Conservation (phyloP, 257 asterid genomes). For the Ballota nigra region DNA sequence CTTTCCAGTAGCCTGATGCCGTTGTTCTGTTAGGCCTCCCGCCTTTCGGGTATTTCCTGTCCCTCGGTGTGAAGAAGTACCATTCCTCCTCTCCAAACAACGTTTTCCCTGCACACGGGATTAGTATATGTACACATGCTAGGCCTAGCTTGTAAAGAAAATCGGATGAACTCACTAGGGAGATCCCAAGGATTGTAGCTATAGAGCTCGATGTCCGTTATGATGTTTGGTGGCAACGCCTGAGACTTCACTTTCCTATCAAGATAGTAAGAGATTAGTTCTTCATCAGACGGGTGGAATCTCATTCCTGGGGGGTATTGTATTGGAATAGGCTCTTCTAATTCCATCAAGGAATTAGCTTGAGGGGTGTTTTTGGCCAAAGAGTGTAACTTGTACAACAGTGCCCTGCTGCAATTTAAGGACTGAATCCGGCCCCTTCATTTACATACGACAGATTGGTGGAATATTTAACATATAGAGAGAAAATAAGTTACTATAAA, state of each 20-base stretch:
- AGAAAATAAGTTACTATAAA: not conserved
- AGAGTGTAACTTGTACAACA: conserved; percentile 16
- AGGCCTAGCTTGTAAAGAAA: not conserved
- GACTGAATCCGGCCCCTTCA: not conserved
- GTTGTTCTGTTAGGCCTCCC: conserved; percentile 61
- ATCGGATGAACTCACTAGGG: conserved; percentile 39
- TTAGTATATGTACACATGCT: too few species aligned
- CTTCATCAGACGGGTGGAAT: conserved; percentile 69
- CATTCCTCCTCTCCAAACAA: conserved; percentile 56
- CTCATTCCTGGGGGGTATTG: conserved; percentile 64
- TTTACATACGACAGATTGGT: conserved; percentile 13
- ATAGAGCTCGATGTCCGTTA: conserved; percentile 57
- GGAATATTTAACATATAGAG: conserved; percentile 4
- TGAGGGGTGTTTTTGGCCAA: not conserved
- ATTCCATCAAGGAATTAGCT: conserved; percentile 37
- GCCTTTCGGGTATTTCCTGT: conserved; percentile 65
- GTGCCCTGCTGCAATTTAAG: conserved; percentile 16
- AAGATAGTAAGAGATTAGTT: conserved; percentile 50
- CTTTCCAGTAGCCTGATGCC: conserved; percentile 66
- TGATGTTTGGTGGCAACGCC: conserved; percentile 45
- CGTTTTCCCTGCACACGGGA: conserved; percentile 37
- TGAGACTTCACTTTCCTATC: conserved; percentile 46
- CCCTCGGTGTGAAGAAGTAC: conserved; percentile 68
- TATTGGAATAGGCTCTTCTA: conserved; percentile 19
- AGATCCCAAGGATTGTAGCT: conserved; percentile 67